Base-by-base conservation (phyloP, 257 asterid species). In the Forsythia suspensa region DNA sequence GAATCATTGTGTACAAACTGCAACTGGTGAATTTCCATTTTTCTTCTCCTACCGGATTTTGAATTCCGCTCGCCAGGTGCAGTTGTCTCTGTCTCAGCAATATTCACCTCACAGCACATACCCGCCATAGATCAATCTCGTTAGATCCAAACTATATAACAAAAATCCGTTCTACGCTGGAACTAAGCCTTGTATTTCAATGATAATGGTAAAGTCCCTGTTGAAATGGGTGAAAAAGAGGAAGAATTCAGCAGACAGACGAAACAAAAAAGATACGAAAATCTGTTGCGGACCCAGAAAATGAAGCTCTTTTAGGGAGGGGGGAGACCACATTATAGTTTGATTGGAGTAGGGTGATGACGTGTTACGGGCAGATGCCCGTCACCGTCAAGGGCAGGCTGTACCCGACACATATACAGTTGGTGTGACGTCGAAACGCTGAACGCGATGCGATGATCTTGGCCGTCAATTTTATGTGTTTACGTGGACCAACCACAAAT, bases 351-450 rank as follows among this genome's bases (percentile, higher is more conserved):
- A 61, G 39, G 7, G 70, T 63, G 70, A 63, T 63, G 70, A 63
- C 70, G 63, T 12, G 18, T 63, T 71, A 43, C 87, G 97, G 98
- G 94, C 91, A 91, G 92, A 90, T 93, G 92, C 91, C 99, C 93
- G 95, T 88, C 93, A 87, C 94, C 92, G 88, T 79, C 87, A 10
- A 8, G 93, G 99, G 97, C 91, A 90, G 85, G 81, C 80, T 84
- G 88, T 40, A 83, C 51, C 87, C 88, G 90, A 92, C 94, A 63
- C 70, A 88, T 74, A 82, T 87, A 87, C 87, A 84, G 89, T 77
- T 85, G 90, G 84, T 78, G 80, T 90, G 95, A 91, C 90, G 91
- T 87, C 81, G 70, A 86, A 72, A 78, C 80, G 34, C 34, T 29
- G 34, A 29, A 29, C 34, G 34, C 2, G 34, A 78, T 80, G 80